Evolutionary conservation across 768 basidiomycete species (phyloP), one percentile per base, ranked within the genome.

Genomic region (Russula dissimulans): DNA sequence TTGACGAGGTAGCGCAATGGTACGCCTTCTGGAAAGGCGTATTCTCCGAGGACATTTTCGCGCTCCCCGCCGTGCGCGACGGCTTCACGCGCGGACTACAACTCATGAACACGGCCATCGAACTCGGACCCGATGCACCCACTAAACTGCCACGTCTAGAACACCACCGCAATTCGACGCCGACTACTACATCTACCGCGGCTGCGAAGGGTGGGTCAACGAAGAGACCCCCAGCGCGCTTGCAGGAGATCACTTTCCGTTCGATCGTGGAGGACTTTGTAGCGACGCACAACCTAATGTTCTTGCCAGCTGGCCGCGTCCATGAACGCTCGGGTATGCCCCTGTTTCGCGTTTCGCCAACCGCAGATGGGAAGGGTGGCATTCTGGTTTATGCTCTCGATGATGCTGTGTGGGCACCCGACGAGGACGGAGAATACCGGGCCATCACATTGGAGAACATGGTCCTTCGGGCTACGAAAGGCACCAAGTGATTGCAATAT

Each of bases 1-100:
- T 92, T 67, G 91, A 89, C 66, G 92, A 98, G 71, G 92, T 99
- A 10, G 89, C 89, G 3, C 82, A 88, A 60, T 99, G 97, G 97
- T 97, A 87, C 71, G 80, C 79, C 1, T 89, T 84, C 71, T 98
- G 95, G 95, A 95, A 94, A 71, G 72, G 73, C 2, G 69, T 79
- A 43, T 92, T 97, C 71, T 80, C 90, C 0, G 86, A 86, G 64
- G 73, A 78, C 15, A 73, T 95, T n/a, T 81, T 82, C 65, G 78
- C 75, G 32, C 75, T 89, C 66, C 74, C 79, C 11, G 85, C 84
- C 7, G 79, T 97, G 29, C 75, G 80, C 55, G 79, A 81, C 47
- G 95, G 94, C 15, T 97, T 98, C 69, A 90, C 85, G 46, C 80
- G 85, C 51, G 97, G 92, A 1, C 71, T 97, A 59, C 89, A 97